Evolutionary conservation across 441 rosid species (phyloP), one percentile per base, ranked within the genome.

Genomic region (Pelargonium myrrhifolium): DNA sequence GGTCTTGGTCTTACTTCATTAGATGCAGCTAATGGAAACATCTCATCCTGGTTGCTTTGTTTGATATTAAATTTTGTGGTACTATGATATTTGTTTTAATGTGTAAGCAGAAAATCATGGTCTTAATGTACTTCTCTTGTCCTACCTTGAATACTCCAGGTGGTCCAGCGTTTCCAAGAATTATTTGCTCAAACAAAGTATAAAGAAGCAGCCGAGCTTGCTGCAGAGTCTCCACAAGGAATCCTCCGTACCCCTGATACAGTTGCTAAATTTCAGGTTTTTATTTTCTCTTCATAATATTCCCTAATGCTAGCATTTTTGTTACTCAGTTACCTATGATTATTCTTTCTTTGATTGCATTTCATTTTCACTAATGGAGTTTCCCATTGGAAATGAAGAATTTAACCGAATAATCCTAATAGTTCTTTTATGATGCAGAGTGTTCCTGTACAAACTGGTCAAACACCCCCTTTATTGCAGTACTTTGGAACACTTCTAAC

Each of bases 181-280:
- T 78, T 92, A 64, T 95, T 95, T 86, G 88, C 99, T 74, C 99
- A 95, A 75, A 89, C 97, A 42, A 95, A 95, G 81, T 95, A 95
- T 77, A 95, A 95, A 75, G 98, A 92, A 81, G 99, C 99, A 60
- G 98, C 99, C 55, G 98, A 95, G 85, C 97, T 95, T 77, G 99
- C 99, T 78, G 99, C 99, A 63, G 99, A 95, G 74, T 92, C 99
- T 71, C 99, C 99, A 8, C 97, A 92, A 77, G 99, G 99, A 62
- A 82, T 95, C 68, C 90, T 95, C 18, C 87, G 99, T 15, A 92
- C 99, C 14, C 99, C 98, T 43, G 99, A 92, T 61, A 95, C 98
- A 1, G 97, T 95, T 64, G 95, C 93, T 62, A 95, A 95, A 75
- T 95, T 95, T 80, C 98, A 96, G 98, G 99, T 96, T 62, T 66